phyloP scores from a whole-genome alignment of 768 basidiomycete species.

The Agaricus sinodeliciosus region DNA sequence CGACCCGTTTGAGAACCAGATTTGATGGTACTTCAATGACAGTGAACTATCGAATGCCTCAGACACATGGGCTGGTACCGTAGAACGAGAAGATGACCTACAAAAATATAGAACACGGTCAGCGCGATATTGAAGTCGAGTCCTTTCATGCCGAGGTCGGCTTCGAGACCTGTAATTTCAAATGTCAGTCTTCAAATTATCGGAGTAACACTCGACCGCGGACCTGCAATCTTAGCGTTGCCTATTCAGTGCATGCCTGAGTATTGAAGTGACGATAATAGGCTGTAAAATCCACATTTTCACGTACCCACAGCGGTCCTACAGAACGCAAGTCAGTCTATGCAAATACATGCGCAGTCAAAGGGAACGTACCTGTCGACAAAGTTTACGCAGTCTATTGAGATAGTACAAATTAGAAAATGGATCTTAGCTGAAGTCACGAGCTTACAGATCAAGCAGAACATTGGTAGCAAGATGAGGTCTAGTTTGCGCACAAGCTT shows the following conservation, averaged over 20 bases:
- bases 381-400: conserved; percentile 29
- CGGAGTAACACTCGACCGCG: conserved; percentile 4
- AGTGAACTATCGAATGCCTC: conserved; percentile 23
- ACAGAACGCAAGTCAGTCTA: neutral
- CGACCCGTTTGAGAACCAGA: conserved; percentile 33
- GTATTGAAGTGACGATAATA: neutral
- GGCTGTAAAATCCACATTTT: neutral
- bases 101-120: conserved; percentile 35
- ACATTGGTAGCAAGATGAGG: conserved; percentile 27
- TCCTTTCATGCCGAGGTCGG: conserved; percentile 33
- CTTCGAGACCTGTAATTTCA: conserved; percentile 24
- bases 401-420: neutral
- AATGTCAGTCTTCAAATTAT: neutral
- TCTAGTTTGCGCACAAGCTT: conserved; percentile 30
- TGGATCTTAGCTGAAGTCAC: neutral
- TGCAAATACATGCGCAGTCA: neutral
- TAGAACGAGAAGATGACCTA: conserved; percentile 11
- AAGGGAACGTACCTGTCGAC: conserved; percentile 22
- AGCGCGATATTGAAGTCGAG: conserved; percentile 35
- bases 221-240: conserved; percentile 20
- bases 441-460: conserved; percentile 33
- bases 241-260: neutral
- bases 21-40: conserved; percentile 35
- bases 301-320: conserved; percentile 14
- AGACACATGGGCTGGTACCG: neutral